A percentile compares a stretch with the other conserved stretches of the same genome.
Conservation (phyloP, 129 eudicot genomes). For the Lonicera japonica region DNA sequence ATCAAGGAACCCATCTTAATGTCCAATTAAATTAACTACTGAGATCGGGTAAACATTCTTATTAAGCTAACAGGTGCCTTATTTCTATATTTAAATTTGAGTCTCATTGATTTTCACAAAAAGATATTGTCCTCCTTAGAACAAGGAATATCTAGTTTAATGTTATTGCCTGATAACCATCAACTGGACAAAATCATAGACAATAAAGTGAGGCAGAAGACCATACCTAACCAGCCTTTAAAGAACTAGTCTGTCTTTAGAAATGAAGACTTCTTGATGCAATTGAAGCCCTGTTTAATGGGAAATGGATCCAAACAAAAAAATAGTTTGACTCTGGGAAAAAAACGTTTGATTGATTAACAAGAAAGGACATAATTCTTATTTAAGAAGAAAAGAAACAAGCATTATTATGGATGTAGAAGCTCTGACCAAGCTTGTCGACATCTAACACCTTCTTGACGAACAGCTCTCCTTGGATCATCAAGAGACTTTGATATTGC, state of each 20-base stretch:
- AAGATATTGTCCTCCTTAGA: too few relatives aligned
- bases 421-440: slow-evolving; percentile 80
- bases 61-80: too few relatives aligned
- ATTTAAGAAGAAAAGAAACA: neutral
- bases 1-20: too few relatives aligned
- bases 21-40: too few relatives aligned
- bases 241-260: slow-evolving; percentile 3
- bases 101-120: too few relatives aligned
- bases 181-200: too few relatives aligned
- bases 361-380: neutral
- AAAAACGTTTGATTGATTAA: neutral
- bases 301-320: neutral
- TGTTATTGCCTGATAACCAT: too few relatives aligned
- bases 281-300: slow-evolving; percentile 53
- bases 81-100: too few relatives aligned
- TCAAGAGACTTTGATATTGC: slow-evolving; percentile 61
- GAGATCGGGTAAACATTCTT: too few relatives aligned
- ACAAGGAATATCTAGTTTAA: too few relatives aligned
- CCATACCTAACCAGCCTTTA: slow-evolving; percentile 13
- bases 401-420: neutral
- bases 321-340: neutral
- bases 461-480: slow-evolving; percentile 84
- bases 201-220: too few relatives aligned
- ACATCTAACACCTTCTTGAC: slow-evolving; percentile 94
- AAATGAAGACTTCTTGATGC: slow-evolving; percentile 48